These are phyloP conservation scores for Acanthamoeba rhysodes DNA, from an alignment of 208 protist species.

Conservation along the genomic window DNA sequence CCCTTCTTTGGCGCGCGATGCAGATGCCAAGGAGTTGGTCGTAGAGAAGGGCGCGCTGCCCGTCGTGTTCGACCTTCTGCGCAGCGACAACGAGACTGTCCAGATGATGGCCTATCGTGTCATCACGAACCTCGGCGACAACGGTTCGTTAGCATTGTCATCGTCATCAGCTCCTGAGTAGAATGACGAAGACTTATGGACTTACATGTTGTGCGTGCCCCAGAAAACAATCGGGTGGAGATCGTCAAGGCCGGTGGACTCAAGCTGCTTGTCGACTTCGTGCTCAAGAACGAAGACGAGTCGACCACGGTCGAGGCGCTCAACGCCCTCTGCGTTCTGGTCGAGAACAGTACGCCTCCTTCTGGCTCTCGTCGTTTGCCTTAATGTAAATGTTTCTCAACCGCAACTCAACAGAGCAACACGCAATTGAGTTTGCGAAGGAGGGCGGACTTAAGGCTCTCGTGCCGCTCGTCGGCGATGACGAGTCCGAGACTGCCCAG, in stretches of 20 bases:
- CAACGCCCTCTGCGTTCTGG: not conserved
- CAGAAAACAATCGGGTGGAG: slow-evolving; percentile 57
- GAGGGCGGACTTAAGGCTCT: slow-evolving; percentile 35
- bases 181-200: too few species aligned
- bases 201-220: not conserved
- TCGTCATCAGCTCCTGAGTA: not conserved
- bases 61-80: slow-evolving; percentile 24
- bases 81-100: slow-evolving; percentile 27
- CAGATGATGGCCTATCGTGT: slow-evolving; percentile 62
- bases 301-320: slow-evolving; percentile 23
- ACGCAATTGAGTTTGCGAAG: slow-evolving; percentile 21
- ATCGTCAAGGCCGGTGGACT: slow-evolving; percentile 62
- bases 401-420: not conserved
- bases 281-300: slow-evolving; percentile 40
- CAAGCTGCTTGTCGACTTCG: slow-evolving; percentile 17
- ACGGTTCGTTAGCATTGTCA: not conserved
- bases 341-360: slow-evolving; percentile 45
- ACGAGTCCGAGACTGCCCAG: not conserved
- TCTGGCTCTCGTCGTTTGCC: not conserved
- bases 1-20: not conserved
- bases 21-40: slow-evolving; percentile 66
- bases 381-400: not conserved
- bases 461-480: not conserved
- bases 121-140: slow-evolving; percentile 69
- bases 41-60: slow-evolving; percentile 38